phyloP scores from a whole-genome alignment of 2,329 filamentous ascomycete genomes.

The Colletotrichum camelliae region DNA sequence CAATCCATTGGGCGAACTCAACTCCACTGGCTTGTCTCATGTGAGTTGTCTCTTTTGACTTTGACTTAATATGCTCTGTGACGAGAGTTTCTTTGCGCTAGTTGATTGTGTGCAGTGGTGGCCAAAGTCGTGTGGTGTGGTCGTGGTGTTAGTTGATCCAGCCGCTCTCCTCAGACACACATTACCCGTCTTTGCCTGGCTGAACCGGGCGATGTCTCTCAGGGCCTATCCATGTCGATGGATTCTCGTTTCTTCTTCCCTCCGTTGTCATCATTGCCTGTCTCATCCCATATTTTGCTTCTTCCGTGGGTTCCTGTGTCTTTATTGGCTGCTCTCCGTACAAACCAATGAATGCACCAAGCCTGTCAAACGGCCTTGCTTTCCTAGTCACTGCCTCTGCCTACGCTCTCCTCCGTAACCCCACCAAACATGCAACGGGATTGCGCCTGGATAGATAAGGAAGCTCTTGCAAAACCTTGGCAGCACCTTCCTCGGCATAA shows the following conservation, averaged over 20 bases:
- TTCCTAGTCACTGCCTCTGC: background rate
- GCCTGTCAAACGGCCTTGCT: background rate
- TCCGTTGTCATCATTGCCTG: background rate
- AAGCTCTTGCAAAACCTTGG: background rate
- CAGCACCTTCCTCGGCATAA: background rate
- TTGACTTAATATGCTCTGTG: background rate
- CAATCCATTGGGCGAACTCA: background rate
- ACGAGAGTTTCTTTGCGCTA: background rate
- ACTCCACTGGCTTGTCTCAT: constrained; percentile 2
- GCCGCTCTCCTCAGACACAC: background rate
- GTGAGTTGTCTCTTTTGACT: constrained; percentile 13
- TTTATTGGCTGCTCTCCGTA: constrained; percentile 6
- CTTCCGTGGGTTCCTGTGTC: background rate
- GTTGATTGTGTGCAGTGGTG: background rate
- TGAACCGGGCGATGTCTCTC: background rate
- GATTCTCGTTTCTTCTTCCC: background rate
- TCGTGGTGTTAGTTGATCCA: background rate
- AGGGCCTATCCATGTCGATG: background rate
- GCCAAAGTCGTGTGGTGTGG: background rate
- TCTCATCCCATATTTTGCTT: background rate
- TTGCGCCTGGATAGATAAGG: background rate
- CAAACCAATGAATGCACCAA: background rate
- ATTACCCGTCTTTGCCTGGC: background rate
- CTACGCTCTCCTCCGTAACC: background rate
- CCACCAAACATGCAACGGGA: background rate